Base-by-base conservation (phyloP, 257 asterid genomes). In the Scutellaria baicalensis region DNA sequence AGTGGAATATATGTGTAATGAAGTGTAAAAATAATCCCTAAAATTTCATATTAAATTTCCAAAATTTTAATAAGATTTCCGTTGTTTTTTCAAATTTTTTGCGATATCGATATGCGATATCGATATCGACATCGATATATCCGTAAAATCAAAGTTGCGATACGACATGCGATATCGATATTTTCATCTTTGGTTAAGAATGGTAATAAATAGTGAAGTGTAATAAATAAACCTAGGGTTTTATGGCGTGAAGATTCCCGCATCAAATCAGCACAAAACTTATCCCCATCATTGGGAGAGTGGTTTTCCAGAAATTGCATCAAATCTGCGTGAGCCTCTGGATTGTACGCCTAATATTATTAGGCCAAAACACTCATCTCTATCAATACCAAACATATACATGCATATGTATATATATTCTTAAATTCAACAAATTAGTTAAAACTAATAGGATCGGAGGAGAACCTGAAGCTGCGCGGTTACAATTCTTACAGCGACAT, bases 271-370 rank as follows among this genome's bases (percentile, higher is more conserved):
- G 95, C 96, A 61, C 84, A 75, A 40, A 89, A 92, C 82, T 89
- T 89, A 74, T 89, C 91, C 6, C 96, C 97, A 57, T 92, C 96
- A 42, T 58, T 80, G 52, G 84, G 14, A 3, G 96, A 52, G 78
- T 89, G 86, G 45, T 9, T 82, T 48, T 84, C 92, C 84, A 89
- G 36, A 73, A 92, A 89, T 48, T 82, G 78, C 82, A 57, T 85
- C 83, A 92, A 31, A 75, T 92, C 98, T 39, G 73, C 73, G 42
- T 86, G 64, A 43, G 96, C 98, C 83, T 92, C 98, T 2, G 67
- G 80, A 74, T 89, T 92, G 84, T 92, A 89, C 83, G 87, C 79
- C 98, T 92, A n/a, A n/a, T n/a, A n/a, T n/a, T n/a, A 92, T 72
- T 69, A 27, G 33, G 33, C 0, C 84, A 75, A 55, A 81, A 74